These are phyloP conservation scores for Aspergillus unguis DNA, from an alignment of 2,329 filamentous ascomycete genomes.

Conservation along the genomic window DNA sequence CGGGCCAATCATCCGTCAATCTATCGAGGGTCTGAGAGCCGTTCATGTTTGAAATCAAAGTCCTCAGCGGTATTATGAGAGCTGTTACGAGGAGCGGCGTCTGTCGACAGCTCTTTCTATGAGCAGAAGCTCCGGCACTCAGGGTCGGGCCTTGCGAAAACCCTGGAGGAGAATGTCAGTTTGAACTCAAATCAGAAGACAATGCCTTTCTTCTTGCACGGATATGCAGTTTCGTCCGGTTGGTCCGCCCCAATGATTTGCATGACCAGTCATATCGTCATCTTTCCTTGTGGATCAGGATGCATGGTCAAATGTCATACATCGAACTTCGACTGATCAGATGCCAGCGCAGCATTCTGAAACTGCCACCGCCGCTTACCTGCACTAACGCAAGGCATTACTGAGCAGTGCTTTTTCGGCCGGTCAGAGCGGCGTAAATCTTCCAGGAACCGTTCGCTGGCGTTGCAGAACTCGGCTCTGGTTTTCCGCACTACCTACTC, in stretches of 20 bases:
- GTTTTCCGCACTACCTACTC: no score
- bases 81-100: no score
- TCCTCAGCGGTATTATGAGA: no score
- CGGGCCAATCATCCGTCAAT: neutral
- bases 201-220: neutral
- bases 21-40: neutral
- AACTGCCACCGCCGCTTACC: neutral
- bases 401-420: neutral
- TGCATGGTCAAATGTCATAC: conserved; percentile 2
- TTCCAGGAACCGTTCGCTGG: no score
- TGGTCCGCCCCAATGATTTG: neutral
- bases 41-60: no score
- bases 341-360: neutral
- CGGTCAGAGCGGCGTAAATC: no score
- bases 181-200: neutral
- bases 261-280: conserved; percentile 7
- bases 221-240: neutral
- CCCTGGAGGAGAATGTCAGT: no score
- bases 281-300: neutral
- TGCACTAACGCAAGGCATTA: neutral
- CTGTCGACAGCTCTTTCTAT: no score
- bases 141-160: no score
- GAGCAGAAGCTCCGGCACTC: no score
- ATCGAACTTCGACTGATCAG: conserved; percentile 11
- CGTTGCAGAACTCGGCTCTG: no score